phyloP scores from a whole-genome alignment of 73 alveolate genomes.

The Paramecium sexaurelia region DNA sequence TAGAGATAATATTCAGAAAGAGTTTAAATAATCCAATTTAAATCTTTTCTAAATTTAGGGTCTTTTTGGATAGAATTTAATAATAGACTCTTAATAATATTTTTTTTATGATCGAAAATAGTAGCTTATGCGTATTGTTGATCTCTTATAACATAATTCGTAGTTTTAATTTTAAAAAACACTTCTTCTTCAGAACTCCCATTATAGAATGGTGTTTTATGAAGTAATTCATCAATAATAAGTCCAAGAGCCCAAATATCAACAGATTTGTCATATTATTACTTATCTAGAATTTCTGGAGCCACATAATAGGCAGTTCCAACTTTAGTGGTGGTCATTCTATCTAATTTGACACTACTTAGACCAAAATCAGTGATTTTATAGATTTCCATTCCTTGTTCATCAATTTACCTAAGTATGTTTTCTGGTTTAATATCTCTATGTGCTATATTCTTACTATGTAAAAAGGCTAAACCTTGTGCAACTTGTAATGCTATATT shows the following conservation, averaged over 20 bases:
- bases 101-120: conserved; percentile 17
- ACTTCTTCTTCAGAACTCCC: conserved; percentile 33
- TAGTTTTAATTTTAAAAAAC: not conserved
- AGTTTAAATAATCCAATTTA: not conserved
- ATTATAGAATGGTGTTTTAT: conserved; percentile 57
- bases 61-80: not conserved
- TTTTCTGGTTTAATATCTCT: conserved; percentile 56
- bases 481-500: conserved; percentile 15
- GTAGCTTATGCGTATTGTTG: not conserved
- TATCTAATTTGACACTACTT: conserved; percentile 60
- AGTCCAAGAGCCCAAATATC: conserved; percentile 79
- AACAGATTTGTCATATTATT: conserved; percentile 68
- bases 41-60: conserved; percentile 24
- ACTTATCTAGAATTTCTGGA: conserved; percentile 77
- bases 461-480: not conserved
- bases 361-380: conserved; percentile 54
- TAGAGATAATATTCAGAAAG: conserved; percentile 16
- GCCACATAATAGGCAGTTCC: conserved; percentile 87
- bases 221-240: conserved; percentile 71
- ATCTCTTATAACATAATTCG: not conserved
- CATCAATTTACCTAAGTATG: conserved; percentile 32
- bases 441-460: conserved; percentile 24
- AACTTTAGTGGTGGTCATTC: conserved; percentile 75
- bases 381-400: conserved; percentile 11
- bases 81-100: not conserved